A percentile compares a stretch with the other conserved stretches of the same genome.
These are phyloP conservation scores for Berberis thunbergii DNA, from an alignment of 164 flowering plant genomes.

Conservation along the genomic window DNA sequence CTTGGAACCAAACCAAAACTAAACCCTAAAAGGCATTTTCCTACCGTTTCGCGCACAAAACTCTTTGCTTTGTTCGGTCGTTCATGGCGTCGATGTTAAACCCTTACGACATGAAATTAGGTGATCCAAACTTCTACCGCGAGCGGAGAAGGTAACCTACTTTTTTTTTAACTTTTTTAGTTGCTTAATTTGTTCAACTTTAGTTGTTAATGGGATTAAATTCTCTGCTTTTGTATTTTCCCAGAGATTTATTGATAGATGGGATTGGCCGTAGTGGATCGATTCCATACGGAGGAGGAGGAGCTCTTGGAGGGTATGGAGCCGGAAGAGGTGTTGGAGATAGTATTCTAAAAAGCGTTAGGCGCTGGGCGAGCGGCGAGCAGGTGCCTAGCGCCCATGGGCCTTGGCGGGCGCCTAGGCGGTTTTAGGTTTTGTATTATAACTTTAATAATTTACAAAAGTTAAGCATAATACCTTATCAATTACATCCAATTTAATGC, in stretches of 20 bases:
- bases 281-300: slow-evolving; percentile 16
- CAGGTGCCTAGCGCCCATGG: too few species aligned
- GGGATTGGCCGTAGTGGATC: slow-evolving; percentile 31
- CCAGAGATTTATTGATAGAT: neutral
- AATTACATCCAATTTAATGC: too few species aligned
- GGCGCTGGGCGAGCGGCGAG: too few species aligned
- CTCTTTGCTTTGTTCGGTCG: neutral
- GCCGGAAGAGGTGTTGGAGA: slow-evolving; percentile 15
- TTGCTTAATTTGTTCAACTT: neutral
- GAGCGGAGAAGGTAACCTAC: slow-evolving; percentile 13
- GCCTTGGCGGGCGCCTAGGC: too few species aligned
- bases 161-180: neutral
- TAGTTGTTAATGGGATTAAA: too few species aligned
- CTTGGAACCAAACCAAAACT: too few species aligned
- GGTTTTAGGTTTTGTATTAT: too few species aligned
- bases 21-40: too few species aligned
- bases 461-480: too few species aligned
- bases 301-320: slow-evolving; percentile 11
- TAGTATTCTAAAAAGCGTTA: neutral
- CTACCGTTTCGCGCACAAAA: too few species aligned
- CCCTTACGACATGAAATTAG: neutral
- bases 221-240: too few species aligned
- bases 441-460: too few species aligned
- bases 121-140: slow-evolving; percentile 65
- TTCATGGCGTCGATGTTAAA: neutral